These are phyloP conservation scores for Boletus insuetus DNA, from an alignment of 768 basidiomycete genomes.

Conservation along the genomic window DNA sequence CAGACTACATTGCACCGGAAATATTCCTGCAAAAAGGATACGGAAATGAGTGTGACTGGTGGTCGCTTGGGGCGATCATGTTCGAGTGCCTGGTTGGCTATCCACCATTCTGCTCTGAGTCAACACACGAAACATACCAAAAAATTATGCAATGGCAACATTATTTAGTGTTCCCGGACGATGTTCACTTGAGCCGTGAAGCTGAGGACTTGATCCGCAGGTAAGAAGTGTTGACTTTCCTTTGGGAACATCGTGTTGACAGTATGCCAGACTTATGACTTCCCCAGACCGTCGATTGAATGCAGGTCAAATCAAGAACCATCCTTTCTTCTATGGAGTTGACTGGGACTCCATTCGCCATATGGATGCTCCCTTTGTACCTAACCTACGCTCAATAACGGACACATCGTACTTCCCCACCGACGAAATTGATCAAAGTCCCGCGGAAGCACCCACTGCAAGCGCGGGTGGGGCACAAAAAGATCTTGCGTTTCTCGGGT, in stretches of 20 bases:
- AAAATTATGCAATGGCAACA: slow-evolving; percentile 96
- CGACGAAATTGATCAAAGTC: slow-evolving; percentile 82
- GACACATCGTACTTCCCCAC: slow-evolving; percentile 99
- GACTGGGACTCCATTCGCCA: slow-evolving; percentile 86
- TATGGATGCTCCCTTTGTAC: slow-evolving; percentile 96
- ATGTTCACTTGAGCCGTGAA: slow-evolving; percentile 88
- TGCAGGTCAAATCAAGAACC: slow-evolving; percentile 86
- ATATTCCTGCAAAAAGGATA: slow-evolving; percentile 98
- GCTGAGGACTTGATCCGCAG: slow-evolving; percentile 85
- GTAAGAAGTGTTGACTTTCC: slow-evolving; percentile 38
- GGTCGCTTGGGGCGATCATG: slow-evolving; percentile 98
- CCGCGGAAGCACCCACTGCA: slow-evolving; percentile 44
- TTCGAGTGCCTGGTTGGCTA: slow-evolving; percentile 98
- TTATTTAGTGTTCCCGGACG: slow-evolving; percentile 87
- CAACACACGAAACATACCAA: slow-evolving; percentile 95
- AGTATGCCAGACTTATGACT: slow-evolving; percentile 64
- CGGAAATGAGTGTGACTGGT: slow-evolving; percentile 98
- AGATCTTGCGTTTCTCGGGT: slow-evolving; percentile 70
- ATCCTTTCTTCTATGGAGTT: slow-evolving; percentile 94
- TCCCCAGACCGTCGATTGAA: slow-evolving; percentile 74
- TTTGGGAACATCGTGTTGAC: slow-evolving; percentile 3
- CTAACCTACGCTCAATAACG: slow-evolving; percentile 87
- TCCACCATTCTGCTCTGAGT: slow-evolving; percentile 94
- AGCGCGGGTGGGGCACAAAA: slow-evolving; percentile 42
- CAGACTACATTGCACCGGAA: slow-evolving; percentile 96